Evolutionary conservation across 2,329 filamentous ascomycete genomes (phyloP).

Genomic region (Fusarium sp.): DNA sequence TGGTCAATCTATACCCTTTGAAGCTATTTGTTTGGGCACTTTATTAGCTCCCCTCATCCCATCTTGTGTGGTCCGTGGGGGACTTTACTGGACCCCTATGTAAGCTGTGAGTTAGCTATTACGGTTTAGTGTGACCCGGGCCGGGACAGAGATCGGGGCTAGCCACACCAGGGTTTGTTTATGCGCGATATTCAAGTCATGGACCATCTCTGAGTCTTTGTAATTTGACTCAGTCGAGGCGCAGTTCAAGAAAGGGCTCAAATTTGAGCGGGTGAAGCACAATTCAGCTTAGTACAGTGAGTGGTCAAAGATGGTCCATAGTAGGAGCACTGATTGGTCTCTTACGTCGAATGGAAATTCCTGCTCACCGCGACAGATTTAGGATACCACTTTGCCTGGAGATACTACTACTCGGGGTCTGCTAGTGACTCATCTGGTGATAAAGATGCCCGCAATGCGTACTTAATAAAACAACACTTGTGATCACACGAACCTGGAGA

Average conservation of each 20-base stretch:
- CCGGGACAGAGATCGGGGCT: background rate
- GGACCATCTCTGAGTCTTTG: background rate
- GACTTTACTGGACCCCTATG: background rate
- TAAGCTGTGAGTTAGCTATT: background rate
- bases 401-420: too few relatives aligned
- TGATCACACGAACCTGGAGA: too few relatives aligned
- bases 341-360: background rate
- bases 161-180: background rate
- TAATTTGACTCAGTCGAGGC: background rate
- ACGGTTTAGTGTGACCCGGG: background rate
- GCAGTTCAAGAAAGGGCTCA: background rate
- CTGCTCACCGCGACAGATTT: background rate
- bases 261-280: background rate
- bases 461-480: too few relatives aligned
- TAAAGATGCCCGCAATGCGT: too few relatives aligned
- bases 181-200: background rate
- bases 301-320: background rate
- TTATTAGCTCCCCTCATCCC: background rate
- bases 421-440: too few relatives aligned
- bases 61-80: background rate
- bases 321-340: background rate
- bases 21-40: background rate
- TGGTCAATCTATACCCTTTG: background rate
- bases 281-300: background rate
- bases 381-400: background rate